These are phyloP conservation scores for Fraxinus sp. DNA, from an alignment of 305 asterid species.

Conservation along the genomic window DNA sequence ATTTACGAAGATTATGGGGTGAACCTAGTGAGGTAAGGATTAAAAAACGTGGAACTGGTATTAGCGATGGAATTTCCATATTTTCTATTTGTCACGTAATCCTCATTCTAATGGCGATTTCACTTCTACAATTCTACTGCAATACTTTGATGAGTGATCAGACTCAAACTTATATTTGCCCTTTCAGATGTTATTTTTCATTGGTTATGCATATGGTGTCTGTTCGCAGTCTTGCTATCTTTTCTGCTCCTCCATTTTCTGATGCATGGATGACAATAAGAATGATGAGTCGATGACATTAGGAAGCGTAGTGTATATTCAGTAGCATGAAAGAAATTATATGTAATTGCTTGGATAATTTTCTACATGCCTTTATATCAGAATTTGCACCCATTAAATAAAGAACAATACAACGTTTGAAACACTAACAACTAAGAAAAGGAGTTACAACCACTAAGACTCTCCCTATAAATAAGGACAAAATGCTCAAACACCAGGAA, in stretches of 20 bases:
- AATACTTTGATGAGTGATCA: neutral
- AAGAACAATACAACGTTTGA: neutral
- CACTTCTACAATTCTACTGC: neutral
- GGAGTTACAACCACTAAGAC: neutral
- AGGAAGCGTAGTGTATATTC: neutral
- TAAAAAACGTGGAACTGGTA: slow-evolving; percentile 20
- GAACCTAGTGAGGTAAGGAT: slow-evolving; percentile 73
- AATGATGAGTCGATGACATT: slow-evolving; percentile 4
- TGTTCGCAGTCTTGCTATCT: neutral
- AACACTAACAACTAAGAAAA: neutral
- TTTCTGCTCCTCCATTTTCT: slow-evolving; percentile 4
- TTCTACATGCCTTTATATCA: neutral
- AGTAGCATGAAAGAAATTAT: slow-evolving; percentile 10
- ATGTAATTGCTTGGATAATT: neutral
- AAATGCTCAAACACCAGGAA: neutral
- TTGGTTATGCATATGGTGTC: neutral
- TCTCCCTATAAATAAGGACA: neutral
- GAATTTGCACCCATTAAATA: neutral
- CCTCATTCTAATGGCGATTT: slow-evolving; percentile 5
- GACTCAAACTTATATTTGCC: slow-evolving; percentile 15
- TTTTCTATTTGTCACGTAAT: neutral
- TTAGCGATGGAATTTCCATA: neutral
- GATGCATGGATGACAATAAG: slow-evolving; percentile 18
- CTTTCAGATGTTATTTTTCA: neutral
- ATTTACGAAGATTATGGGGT: slow-evolving; percentile 84